Evolutionary conservation across 768 basidiomycete genomes (phyloP).

Genomic region (Fomitopsis pulvina): DNA sequence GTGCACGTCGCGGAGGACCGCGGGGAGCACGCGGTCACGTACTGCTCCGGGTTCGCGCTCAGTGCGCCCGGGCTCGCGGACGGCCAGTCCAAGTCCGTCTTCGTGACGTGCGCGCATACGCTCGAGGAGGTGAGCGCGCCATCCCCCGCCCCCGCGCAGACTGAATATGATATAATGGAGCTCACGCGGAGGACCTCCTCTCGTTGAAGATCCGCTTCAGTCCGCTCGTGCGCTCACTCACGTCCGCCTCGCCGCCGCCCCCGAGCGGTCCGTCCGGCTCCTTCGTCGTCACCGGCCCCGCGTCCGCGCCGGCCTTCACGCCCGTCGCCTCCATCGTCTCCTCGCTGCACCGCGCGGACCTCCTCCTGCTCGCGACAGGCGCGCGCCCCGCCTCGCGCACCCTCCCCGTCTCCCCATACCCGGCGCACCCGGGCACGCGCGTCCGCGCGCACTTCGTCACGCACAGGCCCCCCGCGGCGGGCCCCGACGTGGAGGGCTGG

Average conservation of each 20-base stretch:
- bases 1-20: constrained; percentile 37
- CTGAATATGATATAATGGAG: neutral
- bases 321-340: constrained; percentile 43
- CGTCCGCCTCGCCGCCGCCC: constrained; percentile 4
- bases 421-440: constrained; percentile 36
- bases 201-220: constrained; percentile 29
- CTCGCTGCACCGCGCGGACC: constrained; percentile 52
- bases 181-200: too few species aligned
- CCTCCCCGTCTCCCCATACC: constrained; percentile 60
- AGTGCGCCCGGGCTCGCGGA: constrained; percentile 21
- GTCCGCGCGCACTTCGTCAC: constrained; percentile 51
- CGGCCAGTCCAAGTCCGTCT: constrained; percentile 27
- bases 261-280: constrained; percentile 29
- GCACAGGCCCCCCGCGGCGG: constrained; percentile 28
- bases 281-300: constrained; percentile 35
- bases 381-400: constrained; percentile 27
- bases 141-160: neutral
- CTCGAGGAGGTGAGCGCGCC: constrained; percentile 44
- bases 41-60: constrained; percentile 55
- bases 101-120: constrained; percentile 59
- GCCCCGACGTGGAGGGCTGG: constrained; percentile 32
- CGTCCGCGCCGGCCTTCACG: constrained; percentile 27
- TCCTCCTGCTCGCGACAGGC: constrained; percentile 37
- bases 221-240: constrained; percentile 20
- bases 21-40: constrained; percentile 37